Evolutionary conservation across 2,329 filamentous ascomycete genomes (phyloP), one percentile per base, ranked within the genome.

Genomic region (Stenocarpella maydis): DNA sequence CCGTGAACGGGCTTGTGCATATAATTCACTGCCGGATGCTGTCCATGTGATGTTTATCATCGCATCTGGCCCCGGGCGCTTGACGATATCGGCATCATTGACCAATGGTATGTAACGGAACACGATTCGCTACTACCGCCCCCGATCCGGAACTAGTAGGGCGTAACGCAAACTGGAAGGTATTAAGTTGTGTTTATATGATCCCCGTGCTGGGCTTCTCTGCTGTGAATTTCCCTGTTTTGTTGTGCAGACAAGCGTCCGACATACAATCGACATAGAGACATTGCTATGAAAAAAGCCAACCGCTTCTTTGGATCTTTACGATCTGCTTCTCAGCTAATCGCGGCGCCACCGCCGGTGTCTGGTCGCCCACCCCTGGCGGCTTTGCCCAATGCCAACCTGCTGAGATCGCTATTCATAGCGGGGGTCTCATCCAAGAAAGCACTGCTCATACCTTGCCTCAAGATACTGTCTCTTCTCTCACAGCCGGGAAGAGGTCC

Each of bases 371-470:
- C 58, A 28, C 63, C 63, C 26, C 45, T 65, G 10, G 63, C 63
- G 19, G 49, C 34, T 26, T 73, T 83, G 6, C 77, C 82, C 0
- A 78, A 76, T 1, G 68, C 74, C 10, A 75, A 78, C 21, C 76
- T 84, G 7, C 76, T 82, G 7, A 75, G 82, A 66, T 84, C 82
- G 0, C 74, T 84, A 1, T 70, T 84, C 21, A 77, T 86, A 68
- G 80, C 83, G 34, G 81, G 82, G 19, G 77, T 86, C 17, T 86
- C 83, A 0, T 86, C 84, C 3, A 81, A 81, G 68, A 80, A 80
- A 28, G 77, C 75, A 65, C 77, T 84, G 1, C 77, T 84, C 5
- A 67, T 78, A 21, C 81, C 78, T 17, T 77, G 78, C 21, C 74
- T 81, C n/a, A 74, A 76, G 0, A 72, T 82, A 2, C 77, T 84